Conservation (phyloP, 2,329 filamentous ascomycete species). For the Cladosporium velox region DNA sequence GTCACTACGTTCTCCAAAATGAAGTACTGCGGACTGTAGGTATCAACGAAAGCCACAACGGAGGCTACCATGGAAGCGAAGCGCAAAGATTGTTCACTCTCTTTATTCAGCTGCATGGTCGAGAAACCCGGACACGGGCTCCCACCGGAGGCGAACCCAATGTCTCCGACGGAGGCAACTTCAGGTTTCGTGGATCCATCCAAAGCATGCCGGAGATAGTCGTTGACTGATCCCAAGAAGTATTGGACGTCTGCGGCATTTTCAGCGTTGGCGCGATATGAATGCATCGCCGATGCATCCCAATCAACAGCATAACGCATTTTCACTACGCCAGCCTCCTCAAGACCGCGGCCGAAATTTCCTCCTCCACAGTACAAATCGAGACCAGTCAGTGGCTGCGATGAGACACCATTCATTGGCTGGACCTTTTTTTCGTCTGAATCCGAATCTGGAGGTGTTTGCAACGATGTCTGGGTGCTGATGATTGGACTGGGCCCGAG, state of each 20-base stretch:
- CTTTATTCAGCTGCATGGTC: constrained; percentile 58
- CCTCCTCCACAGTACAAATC: constrained; percentile 79
- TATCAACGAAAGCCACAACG: constrained; percentile 72
- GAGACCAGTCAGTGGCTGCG: constrained; percentile 49
- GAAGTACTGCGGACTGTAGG: constrained; percentile 74
- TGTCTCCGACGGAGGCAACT: constrained; percentile 61
- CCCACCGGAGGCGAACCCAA: constrained; percentile 71
- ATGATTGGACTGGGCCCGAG: neutral
- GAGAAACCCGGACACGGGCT: constrained; percentile 81
- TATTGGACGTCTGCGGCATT: constrained; percentile 50
- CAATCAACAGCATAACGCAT: constrained; percentile 71
- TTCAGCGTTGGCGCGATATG: constrained; percentile 68
- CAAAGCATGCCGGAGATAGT: constrained; percentile 61
- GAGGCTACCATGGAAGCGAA: constrained; percentile 79
- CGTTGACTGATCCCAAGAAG: constrained; percentile 72
- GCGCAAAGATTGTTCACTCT: constrained; percentile 58
- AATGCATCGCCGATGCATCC: constrained; percentile 64
- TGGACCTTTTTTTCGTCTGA: neutral
- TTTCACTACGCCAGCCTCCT: constrained; percentile 67
- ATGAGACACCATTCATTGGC: neutral
- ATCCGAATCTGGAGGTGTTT: neutral
- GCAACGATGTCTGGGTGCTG: neutral
- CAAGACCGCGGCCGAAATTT: constrained; percentile 73
- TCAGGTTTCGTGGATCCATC: constrained; percentile 47
- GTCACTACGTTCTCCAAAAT: constrained; percentile 74